Conservation (phyloP, 2,329 filamentous ascomycete genomes). For the Penicillium italicum region DNA sequence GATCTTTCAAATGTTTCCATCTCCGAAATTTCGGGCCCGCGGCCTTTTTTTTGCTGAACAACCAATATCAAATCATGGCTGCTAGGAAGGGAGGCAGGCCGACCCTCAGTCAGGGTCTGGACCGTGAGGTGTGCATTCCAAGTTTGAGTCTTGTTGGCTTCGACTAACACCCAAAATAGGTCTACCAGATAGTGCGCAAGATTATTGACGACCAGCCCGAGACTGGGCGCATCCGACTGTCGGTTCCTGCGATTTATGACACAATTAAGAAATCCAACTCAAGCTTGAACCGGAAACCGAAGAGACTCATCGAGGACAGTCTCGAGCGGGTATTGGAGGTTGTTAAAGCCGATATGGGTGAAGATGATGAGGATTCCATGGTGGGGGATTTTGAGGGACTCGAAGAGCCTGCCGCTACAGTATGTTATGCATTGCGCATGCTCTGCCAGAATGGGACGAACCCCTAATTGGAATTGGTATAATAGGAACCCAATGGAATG, state of each 20-base stretch:
- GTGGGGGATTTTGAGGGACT: conserved; percentile 52
- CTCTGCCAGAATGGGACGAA: neutral
- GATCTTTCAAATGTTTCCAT: conserved; percentile 13
- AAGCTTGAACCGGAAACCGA: conserved; percentile 75
- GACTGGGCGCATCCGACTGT: conserved; percentile 50
- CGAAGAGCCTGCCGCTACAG: conserved; percentile 36
- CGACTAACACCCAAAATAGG: conserved; percentile 36
- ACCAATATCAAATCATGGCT: conserved; percentile 33
- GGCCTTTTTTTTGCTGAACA: conserved; percentile 18
- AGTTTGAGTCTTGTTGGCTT: conserved; percentile 9
- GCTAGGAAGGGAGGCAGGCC: conserved; percentile 41
- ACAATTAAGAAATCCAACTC: conserved; percentile 83
- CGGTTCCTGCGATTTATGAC: conserved; percentile 65
- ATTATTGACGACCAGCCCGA: conserved; percentile 64
- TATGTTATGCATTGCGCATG: conserved; percentile 28
- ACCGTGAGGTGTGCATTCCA: conserved; percentile 55
- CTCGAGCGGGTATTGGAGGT: conserved; percentile 78
- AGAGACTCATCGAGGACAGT: conserved; percentile 75
- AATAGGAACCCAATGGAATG: conserved; percentile 57
- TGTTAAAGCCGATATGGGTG: conserved; percentile 62
- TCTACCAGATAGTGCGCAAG: conserved; percentile 77
- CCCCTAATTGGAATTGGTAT: neutral
- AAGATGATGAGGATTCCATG: conserved; percentile 51
- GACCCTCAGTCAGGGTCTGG: conserved; percentile 55
- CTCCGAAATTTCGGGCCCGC: conserved; percentile 7